Conservation (phyloP, 805 yeast species). For the Ogataea methanolica region DNA sequence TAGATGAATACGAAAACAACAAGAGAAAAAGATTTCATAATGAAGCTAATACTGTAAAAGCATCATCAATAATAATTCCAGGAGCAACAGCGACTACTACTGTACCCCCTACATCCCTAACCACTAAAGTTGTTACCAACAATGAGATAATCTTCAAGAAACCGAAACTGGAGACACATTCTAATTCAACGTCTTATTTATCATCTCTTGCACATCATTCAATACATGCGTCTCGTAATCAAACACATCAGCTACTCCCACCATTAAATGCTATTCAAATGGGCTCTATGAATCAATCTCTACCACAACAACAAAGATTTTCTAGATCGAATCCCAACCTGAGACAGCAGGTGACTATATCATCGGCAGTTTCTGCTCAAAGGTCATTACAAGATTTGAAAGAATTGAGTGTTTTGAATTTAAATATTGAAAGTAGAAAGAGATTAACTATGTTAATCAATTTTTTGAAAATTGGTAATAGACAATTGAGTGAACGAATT, state of each 20-base stretch:
- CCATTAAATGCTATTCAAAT: not conserved
- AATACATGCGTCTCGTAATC: no score
- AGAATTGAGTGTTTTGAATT: slow-evolving; percentile 30
- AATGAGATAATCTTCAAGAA: not conserved
- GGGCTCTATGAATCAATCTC: not conserved
- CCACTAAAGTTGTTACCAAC: not conserved
- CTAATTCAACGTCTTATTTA: no score
- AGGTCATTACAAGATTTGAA: slow-evolving; percentile 29
- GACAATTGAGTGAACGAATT: slow-evolving; percentile 65
- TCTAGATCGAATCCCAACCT: slow-evolving; percentile 13
- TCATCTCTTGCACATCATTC: no score
- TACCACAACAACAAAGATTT: slow-evolving; percentile 10
- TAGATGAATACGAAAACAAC: not conserved
- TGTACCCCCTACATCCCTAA: slow-evolving; percentile 1
- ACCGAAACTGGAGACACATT: not conserved
- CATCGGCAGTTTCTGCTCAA: slow-evolving; percentile 29
- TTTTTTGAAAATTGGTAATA: slow-evolving; percentile 74
- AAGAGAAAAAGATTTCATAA: slow-evolving; percentile 15
- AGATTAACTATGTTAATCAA: slow-evolving; percentile 76
- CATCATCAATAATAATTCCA: not conserved
- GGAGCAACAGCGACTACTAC: not conserved
- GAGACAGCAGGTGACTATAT: slow-evolving; percentile 26
- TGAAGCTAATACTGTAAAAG: not conserved
- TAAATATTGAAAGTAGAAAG: slow-evolving; percentile 62
- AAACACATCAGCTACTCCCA: no score